Evolutionary conservation across 1,139 yeast species (phyloP), one percentile per base, ranked within the genome.

Genomic region (Hansenula lynferdii): DNA sequence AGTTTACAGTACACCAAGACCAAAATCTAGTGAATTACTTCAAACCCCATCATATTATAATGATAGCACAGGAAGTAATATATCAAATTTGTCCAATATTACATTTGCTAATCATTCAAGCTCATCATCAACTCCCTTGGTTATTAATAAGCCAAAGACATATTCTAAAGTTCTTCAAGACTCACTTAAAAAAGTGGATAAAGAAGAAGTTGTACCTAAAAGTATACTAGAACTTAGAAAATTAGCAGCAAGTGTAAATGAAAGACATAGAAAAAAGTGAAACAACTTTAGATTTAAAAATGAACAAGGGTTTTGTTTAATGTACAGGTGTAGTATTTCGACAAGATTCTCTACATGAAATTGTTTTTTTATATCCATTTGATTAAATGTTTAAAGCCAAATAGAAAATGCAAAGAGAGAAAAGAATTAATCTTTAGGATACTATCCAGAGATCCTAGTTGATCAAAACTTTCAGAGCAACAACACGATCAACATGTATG

Each of bases 41-140:
- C 55, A 53, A 27, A 53, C 57, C 0, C 57, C 57, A 10, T 50
- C 56, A 6, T 53, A 41, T 34, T 39, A 36, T 19, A 48, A 43
- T 19, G 44, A 43, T 19, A 40, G 42, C 5, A 39, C 44, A 27
- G 43, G 46, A 8, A 47, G 54, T 4, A 43, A 45, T 1, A 40
- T 53, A n/a, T 53, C 57, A 3, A 49, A 45, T 31, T 26, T 50
- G 19, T 47, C 53, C 8, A 53, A 49, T 38, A 43, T 51, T 4
- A 53, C 57, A 5, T 53, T 51, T 43, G 57, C 53, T n/a, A 48
- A 35, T 19, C 42, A 45, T 10, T 43, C 48, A n/a, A 30, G 37
- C 3, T 42, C 45, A 11, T 43, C 45, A 1, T 42, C 47, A n/a
- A 36, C n/a, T n/a, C n/a, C n/a, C n/a, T n/a, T n/a, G n/a, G n/a